phyloP scores from a whole-genome alignment of 371 early-diverging fungal genomes.

The Mortierella polycephala region DNA sequence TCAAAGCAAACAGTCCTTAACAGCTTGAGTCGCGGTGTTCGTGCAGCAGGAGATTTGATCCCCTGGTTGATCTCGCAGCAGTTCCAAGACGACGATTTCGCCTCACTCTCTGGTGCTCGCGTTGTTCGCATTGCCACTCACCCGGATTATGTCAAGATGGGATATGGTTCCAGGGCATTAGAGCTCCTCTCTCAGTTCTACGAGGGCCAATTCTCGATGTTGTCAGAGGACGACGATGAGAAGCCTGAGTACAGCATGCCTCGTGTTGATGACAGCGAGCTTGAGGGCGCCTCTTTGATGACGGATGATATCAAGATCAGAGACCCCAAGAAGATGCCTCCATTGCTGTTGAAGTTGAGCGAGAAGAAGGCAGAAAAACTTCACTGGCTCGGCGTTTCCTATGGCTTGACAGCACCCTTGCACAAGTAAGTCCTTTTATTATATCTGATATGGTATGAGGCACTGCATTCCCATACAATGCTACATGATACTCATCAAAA shows the following conservation, averaged over 20 bases:
- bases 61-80: conserved; percentile 97
- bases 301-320: conserved; percentile 85
- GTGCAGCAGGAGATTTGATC: conserved; percentile 96
- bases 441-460: background rate
- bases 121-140: conserved; percentile 99
- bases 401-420: conserved; percentile 90
- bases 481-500: background rate
- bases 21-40: conserved; percentile 86
- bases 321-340: conserved; percentile 91
- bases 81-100: conserved; percentile 98
- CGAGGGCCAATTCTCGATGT: conserved; percentile 78
- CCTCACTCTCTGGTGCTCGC: conserved; percentile 93
- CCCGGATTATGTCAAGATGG: conserved; percentile 98
- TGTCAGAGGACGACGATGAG: conserved; percentile 73
- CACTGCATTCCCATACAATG: background rate
- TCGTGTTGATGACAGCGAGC: conserved; percentile 69
- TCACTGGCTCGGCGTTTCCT: conserved; percentile 98
- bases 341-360: conserved; percentile 83
- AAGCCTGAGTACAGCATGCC: conserved; percentile 58
- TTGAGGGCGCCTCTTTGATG: conserved; percentile 72
- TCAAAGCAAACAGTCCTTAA: conserved; percentile 86
- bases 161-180: conserved; percentile 94
- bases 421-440: conserved; percentile 65
- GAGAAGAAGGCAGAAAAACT: conserved; percentile 84
- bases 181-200: conserved; percentile 89